Evolutionary conservation across 108 stramenopile genomes (phyloP).

Genomic region (Fistulifera pelliculosa): DNA sequence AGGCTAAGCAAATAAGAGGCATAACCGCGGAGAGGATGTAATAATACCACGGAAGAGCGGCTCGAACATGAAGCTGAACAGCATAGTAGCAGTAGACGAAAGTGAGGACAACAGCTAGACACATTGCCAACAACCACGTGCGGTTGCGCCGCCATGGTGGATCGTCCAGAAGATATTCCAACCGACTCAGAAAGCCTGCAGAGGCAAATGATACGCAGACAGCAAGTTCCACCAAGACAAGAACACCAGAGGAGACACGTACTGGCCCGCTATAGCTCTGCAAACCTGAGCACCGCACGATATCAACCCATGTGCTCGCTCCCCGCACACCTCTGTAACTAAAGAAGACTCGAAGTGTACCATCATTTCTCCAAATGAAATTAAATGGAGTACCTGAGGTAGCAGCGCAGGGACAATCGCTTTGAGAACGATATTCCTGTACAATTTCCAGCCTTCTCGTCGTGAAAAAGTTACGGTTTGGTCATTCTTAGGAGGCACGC

Average conservation of each 20-base stretch:
- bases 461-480: conserved; percentile 45
- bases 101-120: conserved; percentile 21
- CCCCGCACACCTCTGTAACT: conserved; percentile 9
- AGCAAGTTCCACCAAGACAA: conserved; percentile 48
- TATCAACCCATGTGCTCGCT: conserved; percentile 19
- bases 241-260: conserved; percentile 30
- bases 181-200: conserved; percentile 53
- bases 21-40: conserved; percentile 34
- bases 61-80: conserved; percentile 28
- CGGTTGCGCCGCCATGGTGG: conserved; percentile 57
- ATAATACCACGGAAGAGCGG: conserved; percentile 61
- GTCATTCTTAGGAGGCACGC: conserved; percentile 79
- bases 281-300: conserved; percentile 60
- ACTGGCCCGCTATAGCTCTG: conserved; percentile 49
- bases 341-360: conserved; percentile 29
- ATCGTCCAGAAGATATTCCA: conserved; percentile 37
- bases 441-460: conserved; percentile 39
- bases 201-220: conserved; percentile 49
- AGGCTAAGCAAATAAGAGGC: conserved; percentile 49
- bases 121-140: conserved; percentile 35
- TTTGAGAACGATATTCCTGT: conserved; percentile 32
- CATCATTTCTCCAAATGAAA: conserved; percentile 50
- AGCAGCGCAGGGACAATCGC: conserved; percentile 46
- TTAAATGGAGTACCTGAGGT: conserved; percentile 57
- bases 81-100: conserved; percentile 28